Evolutionary conservation across 768 basidiomycete genomes (phyloP).

Genomic region (Fomitopsis serialis): DNA sequence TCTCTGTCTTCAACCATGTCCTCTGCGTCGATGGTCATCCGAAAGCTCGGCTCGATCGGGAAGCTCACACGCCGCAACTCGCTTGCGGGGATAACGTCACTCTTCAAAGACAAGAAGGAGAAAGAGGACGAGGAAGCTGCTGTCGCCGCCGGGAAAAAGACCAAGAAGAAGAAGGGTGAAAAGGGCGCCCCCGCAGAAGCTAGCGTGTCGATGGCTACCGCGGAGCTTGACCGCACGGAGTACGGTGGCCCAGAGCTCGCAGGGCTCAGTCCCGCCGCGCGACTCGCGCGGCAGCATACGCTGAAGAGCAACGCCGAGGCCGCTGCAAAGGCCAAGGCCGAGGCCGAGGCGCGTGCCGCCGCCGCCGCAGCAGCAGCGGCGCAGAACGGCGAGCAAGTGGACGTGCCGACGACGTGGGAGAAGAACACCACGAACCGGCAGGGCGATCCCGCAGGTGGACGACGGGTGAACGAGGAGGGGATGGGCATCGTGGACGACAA

Average conservation of each 20-base stretch:
- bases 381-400: constrained; percentile 25
- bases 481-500: constrained; percentile 67
- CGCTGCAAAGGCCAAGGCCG: constrained; percentile 58
- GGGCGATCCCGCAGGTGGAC: constrained; percentile 38
- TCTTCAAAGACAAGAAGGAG: constrained; percentile 83
- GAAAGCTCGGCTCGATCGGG: constrained; percentile 89
- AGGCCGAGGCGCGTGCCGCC: constrained; percentile 47
- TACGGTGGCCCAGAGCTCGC: constrained; percentile 57
- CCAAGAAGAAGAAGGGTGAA: constrained; percentile 44
- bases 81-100: constrained; percentile 82
- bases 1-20: constrained; percentile 92
- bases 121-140: constrained; percentile 39
- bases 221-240: constrained; percentile 75
- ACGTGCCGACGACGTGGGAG: constrained; percentile 66
- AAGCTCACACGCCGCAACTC: constrained; percentile 87
- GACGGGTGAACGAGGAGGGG: constrained; percentile 50
- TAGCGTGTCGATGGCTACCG: constrained; percentile 75
- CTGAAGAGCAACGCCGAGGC: constrained; percentile 83
- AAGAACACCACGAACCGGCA: constrained; percentile 68
- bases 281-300: constrained; percentile 86
- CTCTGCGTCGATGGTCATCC: constrained; percentile 92
- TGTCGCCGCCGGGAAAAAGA: constrained; percentile 40
- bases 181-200: constrained; percentile 66
- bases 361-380: constrained; percentile 28
- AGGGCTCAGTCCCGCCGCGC: constrained; percentile 86